Evolutionary conservation across 345 rosid genomes (phyloP).

Genomic region (Heritiera fomes): DNA sequence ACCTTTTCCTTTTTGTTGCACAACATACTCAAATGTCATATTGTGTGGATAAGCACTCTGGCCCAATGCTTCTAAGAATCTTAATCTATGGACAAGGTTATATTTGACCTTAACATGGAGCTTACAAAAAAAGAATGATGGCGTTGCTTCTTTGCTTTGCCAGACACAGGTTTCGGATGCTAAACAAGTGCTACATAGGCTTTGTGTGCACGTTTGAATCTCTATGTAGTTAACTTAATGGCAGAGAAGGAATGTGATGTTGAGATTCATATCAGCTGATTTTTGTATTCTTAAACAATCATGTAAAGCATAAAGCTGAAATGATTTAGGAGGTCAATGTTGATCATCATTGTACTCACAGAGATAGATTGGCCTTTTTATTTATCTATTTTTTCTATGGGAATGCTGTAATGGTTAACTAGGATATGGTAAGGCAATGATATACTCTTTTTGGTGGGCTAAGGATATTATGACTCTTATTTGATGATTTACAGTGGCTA

Average conservation of each 20-base stretch:
- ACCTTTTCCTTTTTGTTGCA: neutral
- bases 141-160: neutral
- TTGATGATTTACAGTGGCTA: conserved; percentile 16
- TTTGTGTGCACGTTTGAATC: neutral
- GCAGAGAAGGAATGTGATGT: neutral
- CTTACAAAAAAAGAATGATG: neutral
- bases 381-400: neutral
- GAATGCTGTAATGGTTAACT: neutral
- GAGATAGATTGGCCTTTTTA: neutral
- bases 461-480: conserved; percentile 6
- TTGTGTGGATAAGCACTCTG: neutral
- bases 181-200: neutral
- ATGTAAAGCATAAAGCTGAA: neutral
- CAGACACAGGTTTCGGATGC: neutral
- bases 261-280: neutral
- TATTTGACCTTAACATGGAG: neutral
- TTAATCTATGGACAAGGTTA: neutral
- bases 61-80: neutral
- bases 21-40: neutral
- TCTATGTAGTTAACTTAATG: neutral
- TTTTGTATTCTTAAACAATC: neutral
- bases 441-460: neutral
- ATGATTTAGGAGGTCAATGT: neutral
- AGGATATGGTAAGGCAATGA: neutral
- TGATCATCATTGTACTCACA: neutral